Base-by-base conservation (phyloP, 2,329 filamentous ascomycete genomes). In the Paramyrothecium roridum region DNA sequence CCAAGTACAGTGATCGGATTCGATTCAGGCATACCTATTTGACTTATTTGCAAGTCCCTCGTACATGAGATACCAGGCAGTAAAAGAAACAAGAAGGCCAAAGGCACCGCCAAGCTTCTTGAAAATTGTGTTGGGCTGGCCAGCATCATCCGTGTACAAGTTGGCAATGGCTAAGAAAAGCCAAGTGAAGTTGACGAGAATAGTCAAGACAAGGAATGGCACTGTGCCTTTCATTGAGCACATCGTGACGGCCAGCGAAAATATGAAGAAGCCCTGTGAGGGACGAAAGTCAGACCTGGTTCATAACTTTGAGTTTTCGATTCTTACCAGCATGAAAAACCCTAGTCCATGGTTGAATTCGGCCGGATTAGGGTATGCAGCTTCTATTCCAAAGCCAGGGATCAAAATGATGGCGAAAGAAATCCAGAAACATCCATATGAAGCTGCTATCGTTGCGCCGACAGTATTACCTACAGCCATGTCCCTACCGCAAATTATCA, bases 111-210 rank as follows among this genome's bases (percentile, higher is more conserved):
- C 48, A 12, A 50, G 23, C 23, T 50, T 50, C 48, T 50, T 50
- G 48, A 50, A 50, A 10, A 50, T 23, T 8, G 23, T 22, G 26
- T 50, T 33, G 3, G 48, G 21, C 17, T 50, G 21, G 13, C 48
- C 48, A 17, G 13, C 13, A 8, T 50, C 48, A 34, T 50, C 26
- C 11, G 48, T 50, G 21, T 50, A 26, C 8, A 50, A 23, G 48
- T 50, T 50, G 7, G 48, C 48, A 30, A 50, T 50, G 20, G 48
- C 20, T 23, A 50, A n/a, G 48, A 50, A 50, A 3, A 50, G 48
- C 48, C 48, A 50, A 3, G 48, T 50, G 21, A 50, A 50, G 48
- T 50, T 50, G 48, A 50, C 48, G 48, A 50, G 48, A 33, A 50
- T 50, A n/a, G 48, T 50, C 22, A 50, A 22, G 10, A 34, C 33